These are phyloP conservation scores for Sphagnum fallax DNA, from an alignment of 228 moss, liverwort and hornwort genomes.

Conservation along the genomic window DNA sequence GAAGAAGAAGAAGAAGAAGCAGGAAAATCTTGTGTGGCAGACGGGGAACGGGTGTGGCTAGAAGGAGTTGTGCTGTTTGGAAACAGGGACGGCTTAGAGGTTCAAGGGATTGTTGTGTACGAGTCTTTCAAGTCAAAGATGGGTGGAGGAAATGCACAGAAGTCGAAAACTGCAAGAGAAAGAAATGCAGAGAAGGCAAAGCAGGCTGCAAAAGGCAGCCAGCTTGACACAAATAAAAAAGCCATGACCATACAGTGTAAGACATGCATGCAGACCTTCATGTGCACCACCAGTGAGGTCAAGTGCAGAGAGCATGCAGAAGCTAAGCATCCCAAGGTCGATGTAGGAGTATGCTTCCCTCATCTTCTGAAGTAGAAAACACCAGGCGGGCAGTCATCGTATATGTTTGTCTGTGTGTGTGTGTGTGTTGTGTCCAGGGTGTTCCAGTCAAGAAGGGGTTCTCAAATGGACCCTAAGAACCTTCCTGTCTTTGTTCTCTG, in stretches of 20 bases:
- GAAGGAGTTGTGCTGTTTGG: no score
- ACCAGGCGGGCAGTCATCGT: no score
- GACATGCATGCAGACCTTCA: conserved; percentile 99
- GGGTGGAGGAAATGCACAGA: conserved; percentile 99
- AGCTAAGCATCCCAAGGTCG: conserved; percentile 91
- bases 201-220: conserved; percentile 79
- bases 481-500: no score
- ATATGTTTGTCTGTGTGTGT: no score
- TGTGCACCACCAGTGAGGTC: conserved; percentile 99
- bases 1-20: no score
- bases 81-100: no score
- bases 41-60: no score
- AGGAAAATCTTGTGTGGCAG: no score
- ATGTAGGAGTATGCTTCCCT: conserved; percentile 76
- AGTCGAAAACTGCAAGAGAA: conserved; percentile 99
- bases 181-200: conserved; percentile 87
- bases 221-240: conserved; percentile 96
- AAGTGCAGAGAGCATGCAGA: conserved; percentile 99
- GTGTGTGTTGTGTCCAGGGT: no score
- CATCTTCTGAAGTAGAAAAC: conserved; percentile 31
- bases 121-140: conserved; percentile 19
- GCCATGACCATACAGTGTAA: conserved; percentile 99
- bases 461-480: no score
- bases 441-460: no score
- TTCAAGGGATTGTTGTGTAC: no score